phyloP scores from a whole-genome alignment of 148 eudicot genomes.

The Amaranthus cruentus region DNA sequence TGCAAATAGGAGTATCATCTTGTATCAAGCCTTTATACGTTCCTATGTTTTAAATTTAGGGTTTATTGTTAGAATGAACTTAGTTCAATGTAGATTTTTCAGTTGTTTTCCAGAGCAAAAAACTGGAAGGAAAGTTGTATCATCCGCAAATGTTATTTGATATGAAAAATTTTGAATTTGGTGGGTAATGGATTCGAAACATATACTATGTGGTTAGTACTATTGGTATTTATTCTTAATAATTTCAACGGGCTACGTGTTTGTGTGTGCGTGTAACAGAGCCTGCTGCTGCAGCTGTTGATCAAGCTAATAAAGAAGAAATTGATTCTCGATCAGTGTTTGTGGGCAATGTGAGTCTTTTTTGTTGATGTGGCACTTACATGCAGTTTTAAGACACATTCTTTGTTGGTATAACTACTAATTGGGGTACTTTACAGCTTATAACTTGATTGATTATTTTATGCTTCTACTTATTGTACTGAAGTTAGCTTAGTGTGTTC shows the following conservation, averaged over 20 bases:
- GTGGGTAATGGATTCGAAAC: neutral
- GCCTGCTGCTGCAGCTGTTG: conserved; percentile 52
- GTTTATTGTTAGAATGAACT: neutral
- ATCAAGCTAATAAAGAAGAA: conserved; percentile 70
- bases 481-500: neutral
- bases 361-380: neutral
- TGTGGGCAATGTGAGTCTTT: conserved; percentile 73
- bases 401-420: neutral
- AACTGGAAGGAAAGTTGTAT: too few relatives aligned
- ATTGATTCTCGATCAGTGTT: conserved; percentile 76
- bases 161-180: neutral
- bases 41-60: neutral
- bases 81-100: neutral
- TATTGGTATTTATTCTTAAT: neutral
- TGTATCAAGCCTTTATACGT: neutral
- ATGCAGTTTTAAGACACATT: neutral
- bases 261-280: conserved; percentile 29
- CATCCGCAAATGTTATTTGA: neutral
- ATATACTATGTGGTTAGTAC: neutral
- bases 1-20: neutral
- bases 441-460: neutral
- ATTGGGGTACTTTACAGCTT: neutral
- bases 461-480: neutral
- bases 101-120: neutral
- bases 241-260: neutral